phyloP scores from a whole-genome alignment of 179 eudicot species.

The Silene noctiflora region DNA sequence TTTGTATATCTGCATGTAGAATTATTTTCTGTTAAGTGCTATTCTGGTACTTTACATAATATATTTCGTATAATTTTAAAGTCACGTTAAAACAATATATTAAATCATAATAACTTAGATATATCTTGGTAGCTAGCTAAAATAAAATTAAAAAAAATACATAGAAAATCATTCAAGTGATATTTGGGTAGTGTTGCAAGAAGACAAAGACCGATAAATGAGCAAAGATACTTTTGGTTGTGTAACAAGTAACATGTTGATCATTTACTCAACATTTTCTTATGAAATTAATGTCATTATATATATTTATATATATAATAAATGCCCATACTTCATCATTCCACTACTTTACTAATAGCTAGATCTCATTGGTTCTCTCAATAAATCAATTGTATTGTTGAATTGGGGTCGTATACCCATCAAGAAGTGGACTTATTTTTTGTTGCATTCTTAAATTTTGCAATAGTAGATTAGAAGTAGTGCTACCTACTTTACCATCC shows the following conservation, averaged over 20 bases:
- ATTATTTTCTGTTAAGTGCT: too few species aligned
- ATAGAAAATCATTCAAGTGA: constrained; percentile 15
- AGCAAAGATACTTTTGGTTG: constrained; percentile 15
- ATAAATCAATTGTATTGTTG: background rate
- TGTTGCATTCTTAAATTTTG: too few species aligned
- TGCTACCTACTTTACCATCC: background rate
- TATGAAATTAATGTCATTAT: constrained; percentile 4
- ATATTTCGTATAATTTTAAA: too few species aligned
- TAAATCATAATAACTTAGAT: too few species aligned
- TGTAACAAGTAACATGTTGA: constrained; percentile 18
- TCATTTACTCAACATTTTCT: constrained; percentile 13
- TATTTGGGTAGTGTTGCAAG: constrained; percentile 6
- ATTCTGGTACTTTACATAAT: too few species aligned
- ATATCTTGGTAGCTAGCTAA: too few species aligned
- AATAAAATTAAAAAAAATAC: too few species aligned
- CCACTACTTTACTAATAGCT: background rate
- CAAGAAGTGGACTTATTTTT: background rate
- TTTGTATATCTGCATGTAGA: too few species aligned
- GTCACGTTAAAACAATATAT: too few species aligned
- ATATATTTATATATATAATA: background rate
- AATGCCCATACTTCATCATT: constrained; percentile 2
- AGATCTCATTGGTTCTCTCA: constrained; percentile 4
- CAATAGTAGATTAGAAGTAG: too few species aligned
- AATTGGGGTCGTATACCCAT: background rate
- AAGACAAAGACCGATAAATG: constrained; percentile 13